Base-by-base conservation (phyloP, 2,329 filamentous ascomycete species). In the Dryadomyces quercivorus region DNA sequence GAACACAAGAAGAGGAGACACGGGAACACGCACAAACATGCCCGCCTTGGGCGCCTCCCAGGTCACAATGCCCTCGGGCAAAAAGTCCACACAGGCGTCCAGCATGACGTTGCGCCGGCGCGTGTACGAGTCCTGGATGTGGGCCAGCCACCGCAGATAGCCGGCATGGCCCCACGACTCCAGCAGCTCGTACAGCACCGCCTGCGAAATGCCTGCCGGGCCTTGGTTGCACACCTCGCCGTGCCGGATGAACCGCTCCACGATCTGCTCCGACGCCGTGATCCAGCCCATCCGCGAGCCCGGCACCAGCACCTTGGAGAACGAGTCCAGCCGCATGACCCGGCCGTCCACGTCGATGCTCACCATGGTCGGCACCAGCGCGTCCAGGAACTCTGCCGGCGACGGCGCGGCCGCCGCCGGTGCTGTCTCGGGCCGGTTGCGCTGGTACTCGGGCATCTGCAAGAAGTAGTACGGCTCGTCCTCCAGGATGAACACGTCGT, bases 401-500 rank as follows among this genome's bases (percentile, higher is more conserved):
- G 46, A 21, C 13, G 13, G 3, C 54, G 88, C 79, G 13, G 71
- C 80, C 40, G 74, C 69, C 7, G 85, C 84, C 0, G 79, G 73
- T 7, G n/a, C n/a, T n/a, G 80, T 77, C 4, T 73, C 69, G 16
- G 74, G 69, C 59, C 75, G 67, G 36, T 74, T 70, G 15, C 79
- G 76, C 1, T 76, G 76, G 69, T 90, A 92, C 0, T 85, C 81
- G 61, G 87, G 81, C 85, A 90, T 88, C 69, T 95, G 91, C 40
- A 95, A 75, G 72, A 92, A 95, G 70, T 94, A 95, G 72, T 95
- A 95, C 1, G 91, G 91, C 66, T 95, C 91, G 65, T 95, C 91
- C 71, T 96, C 91, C 61, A 95, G 72, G 64, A 96, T 91, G 71
- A 81, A 86, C 44, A 95, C 64, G 64, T 95, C 87, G 68, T 95